Evolutionary conservation across 192 early-diverging fungal species (phyloP), one percentile per base, ranked within the genome.

Genomic region (Coemansia sp.): DNA sequence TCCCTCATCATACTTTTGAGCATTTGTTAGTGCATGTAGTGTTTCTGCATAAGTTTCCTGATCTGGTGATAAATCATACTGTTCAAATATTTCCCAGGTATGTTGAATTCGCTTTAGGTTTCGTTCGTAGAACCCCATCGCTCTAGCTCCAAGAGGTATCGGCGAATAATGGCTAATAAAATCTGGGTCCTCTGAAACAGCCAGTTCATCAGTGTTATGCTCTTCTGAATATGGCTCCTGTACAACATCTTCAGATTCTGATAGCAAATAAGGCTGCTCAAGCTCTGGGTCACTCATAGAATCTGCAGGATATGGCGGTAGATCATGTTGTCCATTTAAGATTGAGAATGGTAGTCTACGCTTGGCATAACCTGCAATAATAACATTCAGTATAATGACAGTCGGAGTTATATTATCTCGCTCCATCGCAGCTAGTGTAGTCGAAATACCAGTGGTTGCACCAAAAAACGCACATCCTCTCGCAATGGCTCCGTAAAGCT

Each of bases 61-160:
- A 55, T 29, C 53, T 1, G 65, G 61, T 21, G 57, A 25, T 2
- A 70, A 21, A n/a, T 59, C 57, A 5, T 39, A 59, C 32, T 68
- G 57, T 10, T 64, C 46, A 33, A 82, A 65, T 50, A 68, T 53
- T 22, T 46, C 51, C 71, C 71, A 82, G 32, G 76, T 11, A 6
- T 63, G 67, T 32, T 76, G 22, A 23, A 76, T 57, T 22, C 30
- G 66, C 21, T 1, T 17, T n/a, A 82, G 51, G 1, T 9, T 52
- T 23, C 17, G n/a, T 33, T 52, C 24, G n/a, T 66, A 59, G 22
- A 68, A 68, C 22, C 27, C 39, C 14, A 55, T 3, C 17, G 32
- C 5, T 51, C 51, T 17, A 36, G 6, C 27, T 17, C 25, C 39
- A 46, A 17, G 39, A 17, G 39, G 39, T 59, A 59, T 59, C 36